Evolutionary conservation across 2,329 filamentous ascomycete species (phyloP), one percentile per base, ranked within the genome.

Genomic region (Tolypocladium tundrense): DNA sequence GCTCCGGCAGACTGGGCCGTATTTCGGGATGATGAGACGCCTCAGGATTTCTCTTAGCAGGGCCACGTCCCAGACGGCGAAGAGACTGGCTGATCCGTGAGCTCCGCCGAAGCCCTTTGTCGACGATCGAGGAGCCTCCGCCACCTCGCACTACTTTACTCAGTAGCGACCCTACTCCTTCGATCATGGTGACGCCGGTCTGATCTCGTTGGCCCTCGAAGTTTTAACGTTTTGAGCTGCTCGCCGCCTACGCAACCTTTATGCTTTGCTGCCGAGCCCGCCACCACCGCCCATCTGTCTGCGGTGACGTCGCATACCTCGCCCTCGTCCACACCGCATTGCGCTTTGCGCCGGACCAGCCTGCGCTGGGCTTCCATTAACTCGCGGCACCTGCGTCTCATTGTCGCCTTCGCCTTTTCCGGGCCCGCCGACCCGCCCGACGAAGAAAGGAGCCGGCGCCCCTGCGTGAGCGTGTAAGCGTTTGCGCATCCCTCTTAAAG

Each of bases 1-100:
- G 21, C 48, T 53, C 56, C 51, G 48, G 48, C 48, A 37, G 48
- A 11, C 48, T 52, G 48, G 48, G 48, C 48, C 31, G 31, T 19
- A 35, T 52, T 31, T 52, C 48, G 48, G 53, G 57, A 56, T 58
- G 43, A 56, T 57, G 54, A 59, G 54, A 57, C 57, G 54, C 57
- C 57, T 57, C 54, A 57, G 57, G 48, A 21, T 52, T 21, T 21
- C 16, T 37, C 37, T 10, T 37, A 33, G 48, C 48, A 51, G 31
- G 31, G 27, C 10, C 48, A 21, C 3, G 41, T 42, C 41, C 41
- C 41, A 42, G n/a, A 42, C 10, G 5, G 27, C 31, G 27, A 19
- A 33, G 19, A 19, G 27, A 13, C 27, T 51, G 31, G 48, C n/a
- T 13, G 48, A 35, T 35, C 16, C 48, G 48, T 35, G 31, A 16